Percentiles rank a stretch among this genome's conserved stretches.
Evolutionary conservation across 2,329 filamentous ascomycete species (phyloP).

Genomic region (Teratosphaeria nubilosa): DNA sequence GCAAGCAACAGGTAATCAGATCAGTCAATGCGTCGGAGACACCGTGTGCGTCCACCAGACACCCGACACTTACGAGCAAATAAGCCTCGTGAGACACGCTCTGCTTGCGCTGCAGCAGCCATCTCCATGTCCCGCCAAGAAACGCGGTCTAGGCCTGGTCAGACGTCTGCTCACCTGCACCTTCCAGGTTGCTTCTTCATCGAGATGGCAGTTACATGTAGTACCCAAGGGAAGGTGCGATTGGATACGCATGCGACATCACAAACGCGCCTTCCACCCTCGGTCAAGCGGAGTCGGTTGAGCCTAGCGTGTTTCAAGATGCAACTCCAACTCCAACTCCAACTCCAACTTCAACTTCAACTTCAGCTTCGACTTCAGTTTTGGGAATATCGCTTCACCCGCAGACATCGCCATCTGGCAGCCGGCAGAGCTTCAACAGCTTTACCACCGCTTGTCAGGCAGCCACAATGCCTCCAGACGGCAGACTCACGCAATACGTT

Average conservation of each 20-base stretch:
- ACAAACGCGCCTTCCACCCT: neutral
- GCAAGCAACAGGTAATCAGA: neutral
- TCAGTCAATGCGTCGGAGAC: neutral
- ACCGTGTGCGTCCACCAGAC: neutral
- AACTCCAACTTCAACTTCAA: neutral
- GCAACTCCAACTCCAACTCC: neutral
- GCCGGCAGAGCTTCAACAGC: conserved; percentile 2
- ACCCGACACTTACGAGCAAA: conserved; percentile 6
- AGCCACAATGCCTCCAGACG: neutral
- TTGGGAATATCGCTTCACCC: neutral
- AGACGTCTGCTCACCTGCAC: no score
- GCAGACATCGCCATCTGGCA: neutral
- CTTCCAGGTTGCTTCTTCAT: no score
- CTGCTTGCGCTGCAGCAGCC: conserved; percentile 2
- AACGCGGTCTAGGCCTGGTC: no score
- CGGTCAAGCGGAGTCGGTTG: neutral
- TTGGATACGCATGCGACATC: neutral
- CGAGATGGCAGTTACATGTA: no score
- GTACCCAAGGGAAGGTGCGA: neutral
- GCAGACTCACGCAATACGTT: neutral
- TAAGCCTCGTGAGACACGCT: conserved; percentile 11
- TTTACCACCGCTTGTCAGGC: conserved; percentile 2
- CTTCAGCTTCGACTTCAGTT: no score
- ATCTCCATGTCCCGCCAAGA: no score
- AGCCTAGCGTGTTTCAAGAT: neutral